Evolutionary conservation across 345 rosid species (phyloP), one percentile per base, ranked within the genome.

Genomic region (Hirschfeldia incana): DNA sequence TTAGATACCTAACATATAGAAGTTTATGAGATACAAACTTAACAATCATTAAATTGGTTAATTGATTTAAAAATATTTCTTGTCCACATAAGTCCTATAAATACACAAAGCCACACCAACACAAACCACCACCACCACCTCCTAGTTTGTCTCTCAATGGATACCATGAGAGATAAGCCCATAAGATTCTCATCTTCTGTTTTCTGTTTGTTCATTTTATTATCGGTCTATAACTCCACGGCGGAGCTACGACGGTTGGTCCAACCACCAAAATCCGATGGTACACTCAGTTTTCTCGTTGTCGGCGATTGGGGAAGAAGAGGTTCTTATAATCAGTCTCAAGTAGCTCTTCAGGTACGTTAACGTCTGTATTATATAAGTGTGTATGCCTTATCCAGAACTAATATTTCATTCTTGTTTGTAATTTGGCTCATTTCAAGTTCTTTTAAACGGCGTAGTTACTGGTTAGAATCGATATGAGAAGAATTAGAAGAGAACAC

Each of bases 301-400:
- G 84, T 89, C 57, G 93, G 97, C 49, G 97, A 92, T 33, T 92
- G 94, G 97, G 97, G 94, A 65, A 83, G 97, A 79, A 74, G 80
- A 76, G 94, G 94, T 29, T 29, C 62, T 29, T 89, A 65, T 78
- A 92, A 92, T 33, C 97, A 92, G 70, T 86, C 93, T 5, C 66
- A 76, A 33, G 94, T 90, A 29, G 94, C 97, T 71, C 58, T 60
- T 80, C 89, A 92, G 97, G 97, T 91, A 70, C 33, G 34, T 32
- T 16, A 29, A 46, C 3, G 21, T 39, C 36, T 8, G 6, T 12
- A 2, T 11, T 12, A 1, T 26, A 4, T 11, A 4, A 33, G 7
- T 32, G 27, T 53, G 1, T 65, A 6, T 65, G 15, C 16, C 64
- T 17, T 15, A 6, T 44, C 17, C 5, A 59, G 67, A 29, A 10